Evolutionary conservation across 1,284 basidiomycete genomes (phyloP).

Genomic region (Puccinia polysora): DNA sequence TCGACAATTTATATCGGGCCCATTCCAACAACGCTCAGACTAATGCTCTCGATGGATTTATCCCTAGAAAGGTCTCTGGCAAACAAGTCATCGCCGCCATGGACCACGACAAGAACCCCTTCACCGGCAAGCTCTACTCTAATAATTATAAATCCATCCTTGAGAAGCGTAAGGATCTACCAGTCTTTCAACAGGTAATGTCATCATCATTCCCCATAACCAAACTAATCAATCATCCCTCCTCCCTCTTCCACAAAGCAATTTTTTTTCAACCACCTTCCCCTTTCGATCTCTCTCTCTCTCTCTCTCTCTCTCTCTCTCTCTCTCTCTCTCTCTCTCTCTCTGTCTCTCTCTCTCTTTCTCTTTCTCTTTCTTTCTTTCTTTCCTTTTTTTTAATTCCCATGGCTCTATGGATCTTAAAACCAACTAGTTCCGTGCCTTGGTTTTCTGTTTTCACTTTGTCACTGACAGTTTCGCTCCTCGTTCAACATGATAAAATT

Average conservation of each 20-base stretch:
- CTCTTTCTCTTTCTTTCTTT: background rate
- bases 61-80: conserved; percentile 70
- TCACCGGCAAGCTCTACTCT: conserved; percentile 73
- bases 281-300: background rate
- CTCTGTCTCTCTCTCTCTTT: too few species aligned
- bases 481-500: background rate
- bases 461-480: conserved; percentile 41
- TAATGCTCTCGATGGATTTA: conserved; percentile 70
- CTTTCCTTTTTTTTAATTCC: background rate
- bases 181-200: conserved; percentile 69
- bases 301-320: background rate
- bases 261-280: background rate
- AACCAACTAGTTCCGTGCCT: conserved; percentile 34
- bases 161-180: conserved; percentile 75
- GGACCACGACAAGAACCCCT: conserved; percentile 72
- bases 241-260: background rate
- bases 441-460: conserved; percentile 8
- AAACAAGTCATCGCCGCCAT: conserved; percentile 68
- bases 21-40: too few species aligned
- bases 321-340: too few species aligned
- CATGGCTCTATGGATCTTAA: conserved; percentile 25
- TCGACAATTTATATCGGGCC: too few species aligned
- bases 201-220: conserved; percentile 2
- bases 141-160: conserved; percentile 81
- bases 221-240: background rate